Base-by-base conservation (phyloP, 352 stramenopile genomes). In the Pythium brassicae region DNA sequence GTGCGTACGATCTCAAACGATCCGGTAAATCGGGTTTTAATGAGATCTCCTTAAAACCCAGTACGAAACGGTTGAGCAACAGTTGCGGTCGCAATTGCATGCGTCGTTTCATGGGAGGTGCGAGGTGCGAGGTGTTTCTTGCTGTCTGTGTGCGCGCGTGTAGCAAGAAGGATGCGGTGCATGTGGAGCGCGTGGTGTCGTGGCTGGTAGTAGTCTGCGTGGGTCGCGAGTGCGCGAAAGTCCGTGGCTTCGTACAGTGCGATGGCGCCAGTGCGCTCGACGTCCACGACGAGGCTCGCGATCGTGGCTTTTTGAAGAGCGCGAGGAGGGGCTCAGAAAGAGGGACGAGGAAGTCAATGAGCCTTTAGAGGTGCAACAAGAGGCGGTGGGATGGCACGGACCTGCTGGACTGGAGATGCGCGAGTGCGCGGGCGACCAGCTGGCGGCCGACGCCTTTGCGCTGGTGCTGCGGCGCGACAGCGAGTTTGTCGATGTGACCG, bases 401-500 rank as follows among this genome's bases (percentile, higher is more conserved):
- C 72, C 66, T 62, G 29, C 66, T 71, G 40, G 25, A 46, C 37
- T 56, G 61, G 42, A 85, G 32, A 11, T 50, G 58, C 4, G 47
- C 49, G 45, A 85, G 66, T 12, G 74, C 69, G 32, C 22, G 25
- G 19, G 69, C 67, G 40, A 85, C 35, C 32, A 85, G 54, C 11
- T 19, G 37, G 12, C 69, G 65, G 3, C 63, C 74, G 26, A 85
- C 19, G 15, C 69, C 69, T 23, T 63, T 60, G 12, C 72, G 69
- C 32, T 66, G 56, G 2, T 46, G 50, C 50, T 62, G 37, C 55
- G 74, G 60, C 19, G 65, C 65, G 32, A 84, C 69, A 6, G 74
- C 71, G 23, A 84, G 59, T 44, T 78, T 78, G 56, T 79, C 71
- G 34, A 84, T 65, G 54, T 73, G 63, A 4, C 71, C 69, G 22